Conservation (phyloP, 1,284 basidiomycete genomes). For the Pseudozyma hubeiensis region DNA sequence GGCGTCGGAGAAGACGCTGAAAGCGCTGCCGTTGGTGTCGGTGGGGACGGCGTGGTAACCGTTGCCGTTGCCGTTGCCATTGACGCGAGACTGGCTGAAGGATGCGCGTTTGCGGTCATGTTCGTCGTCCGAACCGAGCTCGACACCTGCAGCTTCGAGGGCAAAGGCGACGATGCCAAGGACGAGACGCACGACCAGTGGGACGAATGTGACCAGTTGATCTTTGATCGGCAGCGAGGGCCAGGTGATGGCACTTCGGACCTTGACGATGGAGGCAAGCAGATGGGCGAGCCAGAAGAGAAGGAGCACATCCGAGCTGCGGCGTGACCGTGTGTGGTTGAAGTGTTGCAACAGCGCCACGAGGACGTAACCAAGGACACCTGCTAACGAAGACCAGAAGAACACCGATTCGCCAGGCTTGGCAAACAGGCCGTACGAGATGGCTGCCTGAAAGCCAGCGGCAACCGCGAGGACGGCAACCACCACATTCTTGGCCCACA, state of each 20-base stretch:
- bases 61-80: conserved; percentile 22
- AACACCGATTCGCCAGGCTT: conserved; percentile 39
- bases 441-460: conserved; percentile 71
- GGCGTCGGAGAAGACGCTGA: conserved; percentile 48
- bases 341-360: conserved; percentile 67
- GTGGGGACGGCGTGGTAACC: conserved; percentile 28
- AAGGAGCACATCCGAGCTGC: conserved; percentile 81
- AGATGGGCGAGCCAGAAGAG: conserved; percentile 85
- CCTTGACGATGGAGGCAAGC: conserved; percentile 74
- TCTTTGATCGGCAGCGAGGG: conserved; percentile 45
- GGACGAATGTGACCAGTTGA: conserved; percentile 49
- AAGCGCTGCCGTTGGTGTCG: conserved; percentile 39
- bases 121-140: conserved; percentile 39
- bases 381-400: conserved; percentile 42
- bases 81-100: neutral
- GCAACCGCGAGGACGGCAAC: conserved; percentile 76
- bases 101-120: conserved; percentile 9
- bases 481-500: conserved; percentile 68
- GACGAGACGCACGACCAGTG: conserved; percentile 50
- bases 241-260: conserved; percentile 63
- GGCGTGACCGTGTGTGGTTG: conserved; percentile 82
- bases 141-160: conserved; percentile 59
- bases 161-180: conserved; percentile 54
- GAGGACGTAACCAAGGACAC: conserved; percentile 54
- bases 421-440: conserved; percentile 53